Conservation (phyloP, 2,329 filamentous ascomycete species). For the Aspergillus quadrilineatus region DNA sequence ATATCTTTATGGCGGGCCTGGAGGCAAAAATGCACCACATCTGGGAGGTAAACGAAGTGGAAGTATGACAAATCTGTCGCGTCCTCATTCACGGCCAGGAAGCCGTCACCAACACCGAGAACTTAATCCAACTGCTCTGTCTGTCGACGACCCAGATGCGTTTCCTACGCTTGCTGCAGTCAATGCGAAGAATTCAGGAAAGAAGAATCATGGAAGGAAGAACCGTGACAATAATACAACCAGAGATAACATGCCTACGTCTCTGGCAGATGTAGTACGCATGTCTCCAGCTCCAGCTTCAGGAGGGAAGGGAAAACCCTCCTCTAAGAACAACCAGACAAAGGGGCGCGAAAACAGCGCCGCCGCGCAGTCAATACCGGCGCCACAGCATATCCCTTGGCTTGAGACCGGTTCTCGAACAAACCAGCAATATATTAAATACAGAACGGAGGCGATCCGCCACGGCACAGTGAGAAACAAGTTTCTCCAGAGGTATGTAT, state of each 20-base stretch:
- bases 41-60: constrained; percentile 40
- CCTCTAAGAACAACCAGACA: constrained; percentile 60
- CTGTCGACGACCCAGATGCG: constrained; percentile 90
- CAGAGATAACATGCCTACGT: constrained; percentile 71
- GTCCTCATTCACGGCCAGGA: constrained; percentile 75
- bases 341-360: constrained; percentile 73
- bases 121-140: constrained; percentile 65
- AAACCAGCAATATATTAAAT: constrained; percentile 93
- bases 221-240: constrained; percentile 49
- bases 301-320: constrained; percentile 49
- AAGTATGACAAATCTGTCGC: constrained; percentile 57
- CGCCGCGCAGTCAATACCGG: constrained; percentile 78
- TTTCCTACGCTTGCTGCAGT: constrained; percentile 86
- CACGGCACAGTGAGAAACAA: constrained; percentile 96
- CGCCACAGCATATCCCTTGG: constrained; percentile 93
- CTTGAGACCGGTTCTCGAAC: constrained; percentile 86
- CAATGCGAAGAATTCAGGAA: constrained; percentile 66
- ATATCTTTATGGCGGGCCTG: constrained; percentile 41
- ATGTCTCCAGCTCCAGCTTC: constrained; percentile 86
- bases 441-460: constrained; percentile 92
- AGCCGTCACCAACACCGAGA: constrained; percentile 74
- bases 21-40: constrained; percentile 46
- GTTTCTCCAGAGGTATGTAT: constrained; percentile 80
- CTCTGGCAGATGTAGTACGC: constrained; percentile 89
- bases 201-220: constrained; percentile 91